phyloP scores from a whole-genome alignment of 768 basidiomycete species.

The Sporobolomyces phaffii region DNA sequence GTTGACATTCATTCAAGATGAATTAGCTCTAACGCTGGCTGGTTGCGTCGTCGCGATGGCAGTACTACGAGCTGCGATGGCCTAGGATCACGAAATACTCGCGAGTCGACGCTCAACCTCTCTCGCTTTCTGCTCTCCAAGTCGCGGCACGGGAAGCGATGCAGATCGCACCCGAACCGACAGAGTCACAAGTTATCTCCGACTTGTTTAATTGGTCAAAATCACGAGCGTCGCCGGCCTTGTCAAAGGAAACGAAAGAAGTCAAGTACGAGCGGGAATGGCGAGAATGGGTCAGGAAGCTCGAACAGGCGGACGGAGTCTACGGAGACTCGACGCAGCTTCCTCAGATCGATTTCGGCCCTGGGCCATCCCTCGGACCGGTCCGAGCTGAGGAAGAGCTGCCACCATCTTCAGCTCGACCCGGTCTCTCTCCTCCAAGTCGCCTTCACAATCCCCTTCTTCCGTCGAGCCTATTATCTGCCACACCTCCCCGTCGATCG shows the following conservation, averaged over 20 bases:
- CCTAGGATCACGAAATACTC: conserved; percentile 64
- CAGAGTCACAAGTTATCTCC: neutral
- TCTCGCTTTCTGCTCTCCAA: conserved; percentile 19
- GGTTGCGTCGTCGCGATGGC: neutral
- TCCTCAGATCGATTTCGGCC: neutral
- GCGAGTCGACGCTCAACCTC: conserved; percentile 16
- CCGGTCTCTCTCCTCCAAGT: neutral
- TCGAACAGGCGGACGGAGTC: conserved; percentile 28
- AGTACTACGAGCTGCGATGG: conserved; percentile 80
- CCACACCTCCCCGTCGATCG: neutral
- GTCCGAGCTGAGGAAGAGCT: neutral
- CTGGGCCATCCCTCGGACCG: too few relatives aligned
- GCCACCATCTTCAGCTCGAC: neutral
- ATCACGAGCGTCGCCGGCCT: neutral
- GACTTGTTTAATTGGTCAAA: neutral
- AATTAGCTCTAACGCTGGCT: neutral
- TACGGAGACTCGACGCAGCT: neutral
- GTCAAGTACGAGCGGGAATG: conserved; percentile 14
- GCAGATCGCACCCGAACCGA: neutral
- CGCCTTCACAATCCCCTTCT: neutral
- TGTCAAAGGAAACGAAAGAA: neutral
- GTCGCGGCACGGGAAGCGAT: neutral
- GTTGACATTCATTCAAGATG: neutral
- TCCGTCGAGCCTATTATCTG: neutral
- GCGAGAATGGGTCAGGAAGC: conserved; percentile 3